Conservation (phyloP, 1,139 yeast genomes). For the Yamadazyma triangularis region DNA sequence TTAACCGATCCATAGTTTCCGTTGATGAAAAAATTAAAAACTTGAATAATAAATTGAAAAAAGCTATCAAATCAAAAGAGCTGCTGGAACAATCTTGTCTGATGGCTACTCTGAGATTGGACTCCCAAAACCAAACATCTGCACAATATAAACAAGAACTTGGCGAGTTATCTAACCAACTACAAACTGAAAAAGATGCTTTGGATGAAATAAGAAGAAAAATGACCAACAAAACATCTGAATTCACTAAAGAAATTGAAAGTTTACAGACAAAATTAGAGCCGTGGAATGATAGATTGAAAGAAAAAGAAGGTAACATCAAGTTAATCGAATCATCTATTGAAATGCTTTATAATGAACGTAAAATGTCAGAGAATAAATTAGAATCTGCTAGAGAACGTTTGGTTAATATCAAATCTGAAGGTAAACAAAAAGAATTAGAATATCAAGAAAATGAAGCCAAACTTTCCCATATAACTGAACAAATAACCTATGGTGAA, state of each 20-base stretch:
- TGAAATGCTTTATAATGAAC: constrained; percentile 52
- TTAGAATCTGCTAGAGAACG: constrained; percentile 44
- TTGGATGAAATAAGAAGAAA: constrained; percentile 62
- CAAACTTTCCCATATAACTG: constrained; percentile 44
- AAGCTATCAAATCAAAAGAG: constrained; percentile 50
- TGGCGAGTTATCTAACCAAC: constrained; percentile 37
- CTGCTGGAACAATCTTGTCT: constrained; percentile 29
- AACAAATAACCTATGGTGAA: constrained; percentile 57
- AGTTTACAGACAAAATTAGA: constrained; percentile 60
- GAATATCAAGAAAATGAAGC: constrained; percentile 37
- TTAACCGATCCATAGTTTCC: constrained; percentile 53
- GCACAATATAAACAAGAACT: constrained; percentile 38
- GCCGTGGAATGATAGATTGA: constrained; percentile 78
- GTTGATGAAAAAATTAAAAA: constrained; percentile 73
- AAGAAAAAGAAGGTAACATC: constrained; percentile 61
- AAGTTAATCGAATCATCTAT: constrained; percentile 64
- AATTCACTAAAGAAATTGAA: constrained; percentile 60
- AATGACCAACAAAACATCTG: constrained; percentile 70
- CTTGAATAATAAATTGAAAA: constrained; percentile 53
- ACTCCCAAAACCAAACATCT: constrained; percentile 41
- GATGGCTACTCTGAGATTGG: constrained; percentile 46
- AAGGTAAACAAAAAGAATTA: constrained; percentile 51
- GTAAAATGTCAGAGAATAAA: constrained; percentile 39
- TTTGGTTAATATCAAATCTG: constrained; percentile 44
- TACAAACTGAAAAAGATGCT: constrained; percentile 49